A percentile compares a stretch with the other conserved stretches of the same genome.
Conservation (phyloP, 768 basidiomycete genomes). For the Sporobolomyces phaffii region DNA sequence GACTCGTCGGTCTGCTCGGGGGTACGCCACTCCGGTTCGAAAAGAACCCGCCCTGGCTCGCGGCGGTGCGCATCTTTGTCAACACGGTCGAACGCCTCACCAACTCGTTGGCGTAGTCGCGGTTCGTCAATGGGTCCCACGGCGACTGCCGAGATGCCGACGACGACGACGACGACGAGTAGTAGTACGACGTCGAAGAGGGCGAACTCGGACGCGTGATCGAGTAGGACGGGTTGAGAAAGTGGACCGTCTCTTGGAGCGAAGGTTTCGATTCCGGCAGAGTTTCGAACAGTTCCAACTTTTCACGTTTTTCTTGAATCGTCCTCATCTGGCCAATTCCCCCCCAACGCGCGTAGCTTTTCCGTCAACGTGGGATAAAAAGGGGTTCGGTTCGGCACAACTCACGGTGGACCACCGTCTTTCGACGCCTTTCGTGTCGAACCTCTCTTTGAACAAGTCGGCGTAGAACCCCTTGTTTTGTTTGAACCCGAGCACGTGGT, state of each 20-base stretch:
- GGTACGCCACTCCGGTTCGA: no score
- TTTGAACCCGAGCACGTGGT: conserved; percentile 47
- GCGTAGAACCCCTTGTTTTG: conserved; percentile 34
- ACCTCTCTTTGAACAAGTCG: conserved; percentile 34
- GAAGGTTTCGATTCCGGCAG: conserved; percentile 22
- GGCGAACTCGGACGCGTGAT: conserved; percentile 31
- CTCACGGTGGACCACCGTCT: conserved; percentile 27
- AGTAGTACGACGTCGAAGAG: conserved; percentile 5
- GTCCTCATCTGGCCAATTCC: conserved; percentile 10
- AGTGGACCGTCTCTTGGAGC: conserved; percentile 24
- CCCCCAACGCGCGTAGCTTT: no score
- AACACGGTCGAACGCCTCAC: conserved; percentile 58
- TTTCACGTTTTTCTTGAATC: conserved; percentile 34
- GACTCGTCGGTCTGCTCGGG: conserved; percentile 41
- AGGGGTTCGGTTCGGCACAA: not conserved
- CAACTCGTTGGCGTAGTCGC: conserved; percentile 59
- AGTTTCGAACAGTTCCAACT: conserved; percentile 18
- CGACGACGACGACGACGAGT: conserved; percentile 54
- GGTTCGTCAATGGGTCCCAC: conserved; percentile 49
- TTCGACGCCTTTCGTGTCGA: conserved; percentile 22
- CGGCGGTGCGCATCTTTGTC: conserved; percentile 54
- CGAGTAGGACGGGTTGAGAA: conserved; percentile 9
- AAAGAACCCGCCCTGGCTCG: conserved; percentile 38
- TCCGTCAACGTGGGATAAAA: not conserved
- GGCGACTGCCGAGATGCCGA: conserved; percentile 44